Evolutionary conservation across 2,329 filamentous ascomycete genomes (phyloP).

Genomic region (Diplocarpon rosae): DNA sequence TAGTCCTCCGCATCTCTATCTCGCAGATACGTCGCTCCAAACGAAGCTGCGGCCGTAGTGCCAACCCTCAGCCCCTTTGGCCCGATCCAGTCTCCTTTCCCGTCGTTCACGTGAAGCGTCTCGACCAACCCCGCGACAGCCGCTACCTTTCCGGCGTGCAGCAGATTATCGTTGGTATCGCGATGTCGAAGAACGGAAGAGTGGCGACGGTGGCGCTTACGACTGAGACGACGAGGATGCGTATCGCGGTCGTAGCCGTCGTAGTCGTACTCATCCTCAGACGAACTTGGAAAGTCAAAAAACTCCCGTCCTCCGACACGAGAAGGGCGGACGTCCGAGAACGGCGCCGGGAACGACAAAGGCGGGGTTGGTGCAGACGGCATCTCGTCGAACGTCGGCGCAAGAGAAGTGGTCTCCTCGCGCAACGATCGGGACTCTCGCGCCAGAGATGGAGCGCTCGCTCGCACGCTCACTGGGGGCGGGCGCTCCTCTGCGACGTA

Average conservation of each 20-base stretch:
- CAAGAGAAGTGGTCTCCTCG: background rate
- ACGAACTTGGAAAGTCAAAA: background rate
- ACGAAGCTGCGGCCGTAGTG: conserved; percentile 10
- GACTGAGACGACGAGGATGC: background rate
- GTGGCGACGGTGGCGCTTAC: background rate
- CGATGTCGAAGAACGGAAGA: conserved; percentile 11
- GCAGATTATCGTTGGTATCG: conserved; percentile 9
- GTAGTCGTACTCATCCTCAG: background rate
- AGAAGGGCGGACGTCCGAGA: background rate
- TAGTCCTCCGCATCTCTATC: conserved; percentile 4
- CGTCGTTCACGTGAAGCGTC: conserved; percentile 31
- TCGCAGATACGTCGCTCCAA: conserved; percentile 6
- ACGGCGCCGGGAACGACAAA: background rate
- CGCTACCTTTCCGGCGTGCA: conserved; percentile 20
- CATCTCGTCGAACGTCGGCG: background rate
- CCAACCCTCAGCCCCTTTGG: conserved; percentile 12
- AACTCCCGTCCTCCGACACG: background rate
- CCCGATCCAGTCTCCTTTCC: conserved; percentile 31
- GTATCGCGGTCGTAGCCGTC: background rate
- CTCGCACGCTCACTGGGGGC: background rate
- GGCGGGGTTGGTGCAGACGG: conserved; percentile 1
- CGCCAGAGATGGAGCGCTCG: background rate
- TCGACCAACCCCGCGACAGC: conserved; percentile 29
- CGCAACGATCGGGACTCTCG: background rate
- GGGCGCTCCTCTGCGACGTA: background rate